Base-by-base conservation (phyloP, 2,329 filamentous ascomycete species). In the Endocalyx cinctus region DNA sequence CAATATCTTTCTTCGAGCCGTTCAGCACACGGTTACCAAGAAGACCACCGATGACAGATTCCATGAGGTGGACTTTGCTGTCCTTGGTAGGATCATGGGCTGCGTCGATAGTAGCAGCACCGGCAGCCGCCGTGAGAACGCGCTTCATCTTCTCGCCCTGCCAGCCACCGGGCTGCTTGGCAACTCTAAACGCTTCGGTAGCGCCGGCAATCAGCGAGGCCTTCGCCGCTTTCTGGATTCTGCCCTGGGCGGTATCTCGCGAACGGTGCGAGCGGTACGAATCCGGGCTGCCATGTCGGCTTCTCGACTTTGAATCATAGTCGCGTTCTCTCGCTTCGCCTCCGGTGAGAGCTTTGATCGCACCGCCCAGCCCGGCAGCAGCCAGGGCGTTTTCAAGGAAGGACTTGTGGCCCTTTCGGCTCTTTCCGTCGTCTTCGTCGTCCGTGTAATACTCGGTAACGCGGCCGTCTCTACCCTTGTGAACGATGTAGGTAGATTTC, bases 101-200 rank as follows among this genome's bases (percentile, higher is more conserved):
- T 7, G 81, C 79, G 58, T 96, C 87, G 41, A 95, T 84, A 37
- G 87, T 85, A 46, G 86, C 90, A 39, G 90, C 88, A 62, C 87
- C 84, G 17, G 77, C 74, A 17, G 90, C 90, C 29, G 88, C 89
- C 15, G 90, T 96, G 30, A 94, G 74, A 39, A 97, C 78, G 33
- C 90, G 87, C 67, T 88, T 92, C 46, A 88, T 87, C 64, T 96
- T 96, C 43, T 86, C 84, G 23, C 89, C 90, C 43, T 82, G 84
- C 88, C 89, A 96, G 27, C 82, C 77, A 34, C 90, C 90, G 3
- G 87, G 84, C 42, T 92, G 84, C 52, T 90, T 94, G 57, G 89
- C 82, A 36, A 88, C 82, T 41, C 87, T 83, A 71, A 94, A 94
- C 26, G 90, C 90, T 61, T 96, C 89, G 34, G 88, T 84, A 25